Conservation (phyloP, 495 filamentous ascomycete species). For the Darksidea phi region DNA sequence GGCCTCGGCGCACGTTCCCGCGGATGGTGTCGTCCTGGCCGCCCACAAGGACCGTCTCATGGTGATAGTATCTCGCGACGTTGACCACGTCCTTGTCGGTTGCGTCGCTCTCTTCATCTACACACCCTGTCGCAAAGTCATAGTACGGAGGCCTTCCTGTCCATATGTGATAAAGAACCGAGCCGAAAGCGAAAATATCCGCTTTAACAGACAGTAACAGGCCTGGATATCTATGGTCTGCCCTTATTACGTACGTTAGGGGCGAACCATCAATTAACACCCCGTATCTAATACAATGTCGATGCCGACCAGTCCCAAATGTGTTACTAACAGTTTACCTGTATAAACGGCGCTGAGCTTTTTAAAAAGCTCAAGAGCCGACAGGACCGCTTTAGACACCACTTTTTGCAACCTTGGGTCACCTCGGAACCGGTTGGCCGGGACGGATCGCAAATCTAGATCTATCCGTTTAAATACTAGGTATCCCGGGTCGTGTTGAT, state of each 20-base stretch:
- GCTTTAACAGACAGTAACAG: neutral
- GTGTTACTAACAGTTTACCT: slow-evolving; percentile 11
- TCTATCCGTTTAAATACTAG: slow-evolving; percentile 39
- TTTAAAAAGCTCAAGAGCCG: too few relatives aligned
- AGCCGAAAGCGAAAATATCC: neutral
- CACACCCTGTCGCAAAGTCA: too few relatives aligned
- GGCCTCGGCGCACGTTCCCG: too few relatives aligned
- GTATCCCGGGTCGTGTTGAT: slow-evolving; percentile 22
- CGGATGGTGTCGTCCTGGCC: too few relatives aligned
- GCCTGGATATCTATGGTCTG: neutral
- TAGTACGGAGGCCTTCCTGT: neutral
- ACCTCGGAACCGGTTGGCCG: slow-evolving; percentile 20
- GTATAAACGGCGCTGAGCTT: slow-evolving; percentile 26
- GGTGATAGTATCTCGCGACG: too few relatives aligned
- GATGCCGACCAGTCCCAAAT: too few relatives aligned
- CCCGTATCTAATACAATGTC: too few relatives aligned
- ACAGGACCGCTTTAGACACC: slow-evolving; percentile 12
- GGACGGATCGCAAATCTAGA: slow-evolving; percentile 29
- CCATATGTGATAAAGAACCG: neutral
- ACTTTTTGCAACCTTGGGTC: slow-evolving; percentile 28
- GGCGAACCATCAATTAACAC: neutral
- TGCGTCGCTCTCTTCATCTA: too few relatives aligned
- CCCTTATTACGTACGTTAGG: neutral
- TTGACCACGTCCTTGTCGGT: too few relatives aligned
- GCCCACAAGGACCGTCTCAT: too few relatives aligned